Conservation (phyloP, 306 rosid genomes). For the Prunus salicina region DNA sequence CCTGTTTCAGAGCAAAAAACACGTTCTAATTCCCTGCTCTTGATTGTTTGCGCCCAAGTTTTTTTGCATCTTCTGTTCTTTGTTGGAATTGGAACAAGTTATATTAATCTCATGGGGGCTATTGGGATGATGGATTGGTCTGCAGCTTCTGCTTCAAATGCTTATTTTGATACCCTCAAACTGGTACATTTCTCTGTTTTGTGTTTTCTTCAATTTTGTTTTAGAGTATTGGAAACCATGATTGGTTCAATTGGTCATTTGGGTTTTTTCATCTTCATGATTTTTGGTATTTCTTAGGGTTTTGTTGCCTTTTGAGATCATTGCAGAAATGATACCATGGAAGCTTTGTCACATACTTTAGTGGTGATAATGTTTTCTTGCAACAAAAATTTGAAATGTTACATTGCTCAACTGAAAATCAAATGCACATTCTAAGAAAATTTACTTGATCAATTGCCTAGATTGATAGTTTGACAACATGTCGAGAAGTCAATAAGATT, state of each 20-base stretch:
- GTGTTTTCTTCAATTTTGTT: not conserved
- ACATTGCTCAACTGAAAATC: not conserved
- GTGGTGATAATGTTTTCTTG: not conserved
- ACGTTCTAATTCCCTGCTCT: not conserved
- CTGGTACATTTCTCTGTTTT: conserved; percentile 28
- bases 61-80: not conserved
- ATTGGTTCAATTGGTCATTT: not conserved
- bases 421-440: not conserved
- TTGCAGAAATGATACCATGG: not conserved
- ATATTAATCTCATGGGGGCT: not conserved
- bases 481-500: not conserved
- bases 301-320: not conserved
- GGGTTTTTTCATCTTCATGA: not conserved
- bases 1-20: not conserved
- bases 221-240: not conserved
- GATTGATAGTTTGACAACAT: not conserved
- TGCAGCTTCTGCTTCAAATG: conserved; percentile 50
- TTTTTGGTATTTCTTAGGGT: no score
- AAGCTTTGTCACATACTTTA: no score
- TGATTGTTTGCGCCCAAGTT: not conserved
- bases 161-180: conserved; percentile 60
- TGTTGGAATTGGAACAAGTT: not conserved
- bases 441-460: not conserved
- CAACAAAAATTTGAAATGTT: not conserved
- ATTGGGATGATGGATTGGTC: conserved; percentile 61